Evolutionary conservation across 2,329 filamentous ascomycete genomes (phyloP).

Genomic region (Fusarium torulosum): DNA sequence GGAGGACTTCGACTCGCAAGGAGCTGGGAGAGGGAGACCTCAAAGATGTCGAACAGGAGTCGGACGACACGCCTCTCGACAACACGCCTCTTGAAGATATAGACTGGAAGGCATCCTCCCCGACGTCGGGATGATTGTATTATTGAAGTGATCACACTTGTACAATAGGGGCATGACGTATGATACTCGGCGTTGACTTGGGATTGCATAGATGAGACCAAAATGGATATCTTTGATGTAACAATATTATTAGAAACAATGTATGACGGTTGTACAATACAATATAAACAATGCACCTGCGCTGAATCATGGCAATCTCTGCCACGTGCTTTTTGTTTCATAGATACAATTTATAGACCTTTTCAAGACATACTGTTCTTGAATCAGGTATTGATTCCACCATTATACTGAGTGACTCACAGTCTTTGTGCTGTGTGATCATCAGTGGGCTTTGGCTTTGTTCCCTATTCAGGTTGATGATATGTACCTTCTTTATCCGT

Average conservation of each 20-base stretch:
- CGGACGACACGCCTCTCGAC: conserved; percentile 32
- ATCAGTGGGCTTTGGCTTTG: conserved; percentile 6
- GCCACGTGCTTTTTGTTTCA: conserved; percentile 14
- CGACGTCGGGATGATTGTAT: conserved; percentile 23
- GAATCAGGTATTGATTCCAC: neutral
- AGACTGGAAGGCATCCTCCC: conserved; percentile 20
- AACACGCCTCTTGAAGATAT: conserved; percentile 8
- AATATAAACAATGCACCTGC: conserved; percentile 3
- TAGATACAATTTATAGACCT: neutral
- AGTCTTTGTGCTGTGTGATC: neutral
- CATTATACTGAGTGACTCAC: neutral
- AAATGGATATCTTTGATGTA: conserved; percentile 25
- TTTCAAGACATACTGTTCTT: neutral
- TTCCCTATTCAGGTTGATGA: too few species aligned
- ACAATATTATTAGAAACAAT: conserved; percentile 32
- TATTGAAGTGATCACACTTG: conserved; percentile 2
- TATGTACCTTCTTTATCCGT: too few species aligned
- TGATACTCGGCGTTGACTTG: conserved; percentile 31
- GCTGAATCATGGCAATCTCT: neutral
- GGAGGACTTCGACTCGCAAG: conserved; percentile 24
- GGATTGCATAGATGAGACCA: conserved; percentile 13
- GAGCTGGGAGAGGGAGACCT: conserved; percentile 32
- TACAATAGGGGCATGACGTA: conserved; percentile 20
- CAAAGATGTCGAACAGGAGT: conserved; percentile 34
- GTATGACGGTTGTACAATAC: conserved; percentile 25